Evolutionary conservation across 257 asterid species (phyloP), one percentile per base, ranked within the genome.

Genomic region (Nicotiana noctiflora): DNA sequence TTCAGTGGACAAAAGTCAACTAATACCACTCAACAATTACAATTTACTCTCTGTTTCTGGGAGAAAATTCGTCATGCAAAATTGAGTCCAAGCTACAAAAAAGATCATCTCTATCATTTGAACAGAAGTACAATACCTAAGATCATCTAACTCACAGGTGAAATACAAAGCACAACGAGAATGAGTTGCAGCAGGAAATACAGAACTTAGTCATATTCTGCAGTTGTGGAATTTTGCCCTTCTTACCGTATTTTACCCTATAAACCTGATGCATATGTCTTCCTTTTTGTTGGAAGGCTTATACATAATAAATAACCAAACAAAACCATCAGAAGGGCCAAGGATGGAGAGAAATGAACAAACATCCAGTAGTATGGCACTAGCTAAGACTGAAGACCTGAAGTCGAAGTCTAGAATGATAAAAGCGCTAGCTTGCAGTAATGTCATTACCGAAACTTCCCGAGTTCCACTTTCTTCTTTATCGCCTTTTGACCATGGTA

Each of bases 401-500:
- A 40, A 40, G 12, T 40, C 49, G 49, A 40, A 40, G 31, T 72
- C 78, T 13, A 70, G 59, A 59, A 37, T 4, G 57, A 57, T n/a
- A 53, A 76, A 76, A 52, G 77, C 59, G 23, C 57, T 12, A 70
- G 57, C 37, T 44, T 21, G 59, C 77, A 70, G 19, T 70, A 44
- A 37, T n/a, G 76, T 21, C 57, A 70, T 49, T 49, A 74, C 17
- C 79, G 44, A 3, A 90, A 91, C 85, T 93, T 95, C 55, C 99
- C 99, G 0, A 94, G 81, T 77, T 93, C 92, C 53, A 86, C 79
- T 84, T 96, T 96, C 95, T 87, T 95, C 88, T 86, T 90, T n/a
- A 96, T 77, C 25, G 96, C 98, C 90, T 86, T 94, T 76, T 91
- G 93, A 64, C 98, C 95, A 17, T 96, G 99, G 85, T 90, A 96